Base-by-base conservation (phyloP, 805 yeast species). In the Sporopachydermia quercuum region DNA sequence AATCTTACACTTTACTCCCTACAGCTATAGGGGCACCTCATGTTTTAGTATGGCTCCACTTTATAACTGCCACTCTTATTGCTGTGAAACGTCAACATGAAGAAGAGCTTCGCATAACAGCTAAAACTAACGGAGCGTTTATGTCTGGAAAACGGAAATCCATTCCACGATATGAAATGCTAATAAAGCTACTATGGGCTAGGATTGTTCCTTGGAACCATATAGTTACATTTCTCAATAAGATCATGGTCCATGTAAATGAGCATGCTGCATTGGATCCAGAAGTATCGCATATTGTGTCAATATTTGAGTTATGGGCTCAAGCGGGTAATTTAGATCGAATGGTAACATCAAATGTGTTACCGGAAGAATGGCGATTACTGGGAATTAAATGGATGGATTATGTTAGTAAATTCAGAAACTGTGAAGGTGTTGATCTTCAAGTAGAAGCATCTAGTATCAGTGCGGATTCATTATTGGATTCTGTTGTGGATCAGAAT, bases 11-110 rank as follows among this genome's bases (percentile, higher is more conserved):
- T 30, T 63, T 66, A 42, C 89, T 91, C 0, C 91, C 94, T 2
- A 65, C 72, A 35, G 74, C 77, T 43, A 70, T 78, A 5, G 74
- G 83, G 1, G 66, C 80, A 3, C 77, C 87, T 8, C 93, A 83
- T 61, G 65, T 77, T 2, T 65, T 82, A 36, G 78, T 85, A 1
- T 81, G 89, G 85, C 57, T 80, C 4, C 80, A 83, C 50, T 84
- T 80, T 49, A 57, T 83, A 16, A 61, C 76, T 8, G 66, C 89
- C 4, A 23, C 30, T 8, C n/a, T 23, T 23, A n/a, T n/a, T 8
- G 30, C 30, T 8, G 30, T 23, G 8, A 23, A 23, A 23, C 30
- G 30, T 8, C 30, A 23, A n/a, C 30, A 23, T 23, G 8, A 8
- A 23, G 30, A 8, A n/a, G 30, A 23, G 30, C 8, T 23, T 23